Conservation (phyloP, 2,329 filamentous ascomycete genomes). For the Sporothrix brunneoviolacea region DNA sequence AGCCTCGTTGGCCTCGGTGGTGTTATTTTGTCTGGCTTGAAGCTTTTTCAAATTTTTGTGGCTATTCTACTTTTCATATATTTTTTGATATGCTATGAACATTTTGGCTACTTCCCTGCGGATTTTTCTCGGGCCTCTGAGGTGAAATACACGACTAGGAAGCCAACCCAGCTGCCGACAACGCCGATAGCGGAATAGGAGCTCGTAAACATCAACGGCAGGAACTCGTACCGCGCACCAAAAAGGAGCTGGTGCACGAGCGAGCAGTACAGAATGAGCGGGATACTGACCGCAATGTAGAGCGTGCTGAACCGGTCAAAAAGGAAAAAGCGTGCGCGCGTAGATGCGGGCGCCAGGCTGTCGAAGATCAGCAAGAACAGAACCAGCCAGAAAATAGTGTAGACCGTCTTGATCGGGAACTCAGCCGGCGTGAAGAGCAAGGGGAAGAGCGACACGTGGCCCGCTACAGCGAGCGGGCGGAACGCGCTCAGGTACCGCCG, state of each 20-base stretch:
- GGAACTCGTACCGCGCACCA: conserved; percentile 75
- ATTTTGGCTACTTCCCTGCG: too few relatives aligned
- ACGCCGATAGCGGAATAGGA: conserved; percentile 93
- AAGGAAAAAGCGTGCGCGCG: conserved; percentile 74
- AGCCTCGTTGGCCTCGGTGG: too few relatives aligned
- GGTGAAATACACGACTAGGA: conserved; percentile 83
- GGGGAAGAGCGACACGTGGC: conserved; percentile 92
- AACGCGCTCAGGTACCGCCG: conserved; percentile 88
- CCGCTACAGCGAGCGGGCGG: conserved; percentile 82
- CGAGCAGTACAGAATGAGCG: conserved; percentile 82
- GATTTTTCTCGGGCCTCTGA: conserved; percentile 30
- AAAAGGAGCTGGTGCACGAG: conserved; percentile 78
- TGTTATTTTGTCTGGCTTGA: too few relatives aligned
- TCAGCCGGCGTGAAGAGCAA: conserved; percentile 87
- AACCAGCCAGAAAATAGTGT: conserved; percentile 87
- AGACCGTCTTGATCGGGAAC: conserved; percentile 88
- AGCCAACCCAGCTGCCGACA: conserved; percentile 90
- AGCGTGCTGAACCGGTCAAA: conserved; percentile 85
- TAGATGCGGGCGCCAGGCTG: conserved; percentile 75
- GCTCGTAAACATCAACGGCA: conserved; percentile 96
- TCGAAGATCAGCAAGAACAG: conserved; percentile 83
- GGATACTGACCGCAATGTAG: conserved; percentile 85
- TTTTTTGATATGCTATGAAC: background rate
- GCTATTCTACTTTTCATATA: conserved; percentile 12
- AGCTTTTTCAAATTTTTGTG: background rate